A percentile compares a stretch with the other conserved stretches of the same genome.
These are phyloP conservation scores for Olyra latifolia DNA, from an alignment of 176 grass and related monocot genomes.

Conservation along the genomic window DNA sequence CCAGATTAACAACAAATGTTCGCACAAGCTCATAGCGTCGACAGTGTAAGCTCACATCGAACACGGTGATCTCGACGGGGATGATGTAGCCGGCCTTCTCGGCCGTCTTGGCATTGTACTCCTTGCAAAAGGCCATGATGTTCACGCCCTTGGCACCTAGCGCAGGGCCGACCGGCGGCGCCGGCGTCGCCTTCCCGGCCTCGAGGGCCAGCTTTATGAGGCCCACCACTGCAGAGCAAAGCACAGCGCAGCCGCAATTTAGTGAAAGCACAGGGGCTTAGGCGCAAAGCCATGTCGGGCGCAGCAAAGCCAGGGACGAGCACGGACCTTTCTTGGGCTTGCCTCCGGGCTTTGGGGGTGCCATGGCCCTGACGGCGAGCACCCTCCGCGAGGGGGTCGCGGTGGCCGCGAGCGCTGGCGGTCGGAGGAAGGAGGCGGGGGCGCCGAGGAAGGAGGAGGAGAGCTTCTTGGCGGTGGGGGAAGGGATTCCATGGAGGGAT, in stretches of 20 bases:
- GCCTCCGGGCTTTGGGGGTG: constrained; percentile 72
- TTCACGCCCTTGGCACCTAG: constrained; percentile 96
- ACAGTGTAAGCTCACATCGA: constrained; percentile 58
- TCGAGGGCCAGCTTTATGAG: constrained; percentile 82
- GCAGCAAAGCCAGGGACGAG: neutral
- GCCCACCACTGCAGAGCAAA: constrained; percentile 59
- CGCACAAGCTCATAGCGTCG: neutral
- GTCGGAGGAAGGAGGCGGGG: constrained; percentile 29
- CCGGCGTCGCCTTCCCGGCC: constrained; percentile 96
- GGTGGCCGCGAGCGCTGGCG: constrained; percentile 31
- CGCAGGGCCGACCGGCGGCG: constrained; percentile 89
- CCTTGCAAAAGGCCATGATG: constrained; percentile 98
- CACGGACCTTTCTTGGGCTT: constrained; percentile 85
- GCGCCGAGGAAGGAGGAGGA: constrained; percentile 64
- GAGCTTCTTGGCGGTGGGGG: constrained; percentile 48
- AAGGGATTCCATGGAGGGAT: constrained; percentile 49
- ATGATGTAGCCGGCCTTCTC: constrained; percentile 95
- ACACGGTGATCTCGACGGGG: constrained; percentile 98
- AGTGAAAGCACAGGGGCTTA: neutral
- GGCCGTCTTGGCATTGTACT: constrained; percentile 96
- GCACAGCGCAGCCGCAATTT: neutral
- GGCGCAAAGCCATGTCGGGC: neutral
- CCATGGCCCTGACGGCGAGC: constrained; percentile 80
- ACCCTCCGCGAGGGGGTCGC: constrained; percentile 35
- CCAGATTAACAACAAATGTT: constrained; percentile 7